Percentiles rank a stretch among this genome's conserved stretches.
Evolutionary conservation across 2,329 filamentous ascomycete species (phyloP).

Genomic region (Elsinoe ampelina): DNA sequence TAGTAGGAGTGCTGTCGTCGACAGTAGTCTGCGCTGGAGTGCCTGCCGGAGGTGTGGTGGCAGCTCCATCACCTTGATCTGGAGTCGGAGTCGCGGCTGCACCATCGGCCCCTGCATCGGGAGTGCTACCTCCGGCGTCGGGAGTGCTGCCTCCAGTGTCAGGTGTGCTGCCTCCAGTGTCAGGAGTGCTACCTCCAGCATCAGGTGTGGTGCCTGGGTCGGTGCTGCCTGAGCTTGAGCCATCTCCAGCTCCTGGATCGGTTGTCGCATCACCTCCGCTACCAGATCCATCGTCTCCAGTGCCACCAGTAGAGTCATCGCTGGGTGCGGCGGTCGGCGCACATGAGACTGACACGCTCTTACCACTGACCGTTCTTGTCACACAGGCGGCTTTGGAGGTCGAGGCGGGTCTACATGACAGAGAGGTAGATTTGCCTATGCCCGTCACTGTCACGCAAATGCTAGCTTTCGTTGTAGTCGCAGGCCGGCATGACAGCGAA

Average conservation of each 20-base stretch:
- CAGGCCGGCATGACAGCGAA: neutral
- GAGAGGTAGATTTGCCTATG: neutral
- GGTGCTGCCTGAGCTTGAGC: neutral
- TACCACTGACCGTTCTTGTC: neutral
- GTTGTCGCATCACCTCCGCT: neutral
- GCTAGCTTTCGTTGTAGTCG: neutral
- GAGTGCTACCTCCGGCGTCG: neutral
- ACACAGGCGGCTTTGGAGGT: neutral
- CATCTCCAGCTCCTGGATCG: neutral
- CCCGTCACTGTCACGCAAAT: neutral
- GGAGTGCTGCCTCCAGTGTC: neutral
- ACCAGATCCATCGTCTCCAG: neutral
- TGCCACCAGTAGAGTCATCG: neutral
- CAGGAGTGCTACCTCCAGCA: neutral
- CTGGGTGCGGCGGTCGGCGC: neutral
- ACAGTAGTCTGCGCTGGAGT: neutral
- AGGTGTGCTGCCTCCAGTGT: neutral
- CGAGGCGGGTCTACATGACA: neutral
- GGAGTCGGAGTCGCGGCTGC: neutral
- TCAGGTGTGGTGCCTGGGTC: neutral
- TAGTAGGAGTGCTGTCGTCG: neutral
- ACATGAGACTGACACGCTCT: neutral
- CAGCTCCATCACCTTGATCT: neutral
- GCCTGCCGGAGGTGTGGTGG: neutral
- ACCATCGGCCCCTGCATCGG: too few species aligned